Percentiles rank a stretch among this genome's conserved stretches.
phyloP scores from a whole-genome alignment of 164 flowering plant genomes.

The Tetracentron sinense region DNA sequence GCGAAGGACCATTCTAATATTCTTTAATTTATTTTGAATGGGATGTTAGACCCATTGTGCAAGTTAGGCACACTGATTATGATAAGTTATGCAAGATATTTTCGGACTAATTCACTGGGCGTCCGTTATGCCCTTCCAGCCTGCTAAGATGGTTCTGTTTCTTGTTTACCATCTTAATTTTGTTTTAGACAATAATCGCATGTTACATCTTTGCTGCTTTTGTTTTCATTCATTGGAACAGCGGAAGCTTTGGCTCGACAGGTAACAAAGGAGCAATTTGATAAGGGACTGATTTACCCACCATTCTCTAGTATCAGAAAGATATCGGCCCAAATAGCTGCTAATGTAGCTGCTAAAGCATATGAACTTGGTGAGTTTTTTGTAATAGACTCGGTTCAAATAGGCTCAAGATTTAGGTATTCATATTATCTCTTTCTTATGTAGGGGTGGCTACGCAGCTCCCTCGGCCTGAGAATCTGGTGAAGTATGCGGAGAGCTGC shows the following conservation, averaged over 20 bases:
- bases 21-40: too few relatives aligned
- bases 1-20: too few relatives aligned
- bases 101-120: neutral
- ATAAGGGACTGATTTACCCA: conserved; percentile 76
- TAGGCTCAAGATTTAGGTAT: neutral
- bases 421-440: neutral
- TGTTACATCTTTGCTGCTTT: neutral
- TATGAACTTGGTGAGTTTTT: conserved; percentile 82
- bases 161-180: too few relatives aligned
- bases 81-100: neutral
- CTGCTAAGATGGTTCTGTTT: neutral
- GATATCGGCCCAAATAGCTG: conserved; percentile 91
- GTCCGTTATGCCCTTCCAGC: too few relatives aligned
- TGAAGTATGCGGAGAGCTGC: conserved; percentile 86
- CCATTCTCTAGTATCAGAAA: conserved; percentile 77
- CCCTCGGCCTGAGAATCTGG: conserved; percentile 73
- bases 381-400: neutral
- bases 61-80: too few relatives aligned
- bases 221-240: conserved; percentile 25
- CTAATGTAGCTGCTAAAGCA: conserved; percentile 87
- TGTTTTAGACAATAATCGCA: neutral
- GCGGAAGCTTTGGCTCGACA: conserved; percentile 86
- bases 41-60: too few relatives aligned
- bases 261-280: conserved; percentile 65
- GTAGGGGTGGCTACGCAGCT: conserved; percentile 77